A percentile compares a stretch with the other conserved stretches of the same genome.
Evolutionary conservation across 2,329 filamentous ascomycete genomes (phyloP).

Genomic region (Diplodia seriata): DNA sequence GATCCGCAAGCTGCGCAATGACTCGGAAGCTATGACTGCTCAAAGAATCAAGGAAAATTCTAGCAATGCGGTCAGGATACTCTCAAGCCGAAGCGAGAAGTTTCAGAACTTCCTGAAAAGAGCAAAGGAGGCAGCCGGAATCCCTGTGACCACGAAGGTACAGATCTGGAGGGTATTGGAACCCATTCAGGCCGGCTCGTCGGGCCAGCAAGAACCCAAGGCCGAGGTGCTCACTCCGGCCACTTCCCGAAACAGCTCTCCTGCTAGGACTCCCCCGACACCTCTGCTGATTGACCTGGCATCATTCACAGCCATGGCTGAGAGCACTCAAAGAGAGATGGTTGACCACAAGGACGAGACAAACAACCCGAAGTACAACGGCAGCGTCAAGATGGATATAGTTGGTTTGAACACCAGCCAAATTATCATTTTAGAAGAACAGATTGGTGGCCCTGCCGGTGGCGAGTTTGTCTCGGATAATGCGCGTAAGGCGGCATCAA

Average conservation of each 20-base stretch:
- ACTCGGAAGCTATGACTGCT: slow-evolving; percentile 60
- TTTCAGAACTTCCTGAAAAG: slow-evolving; percentile 78
- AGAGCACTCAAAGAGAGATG: slow-evolving; percentile 70
- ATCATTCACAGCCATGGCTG: slow-evolving; percentile 67
- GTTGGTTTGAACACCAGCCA: slow-evolving; percentile 75
- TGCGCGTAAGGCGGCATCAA: slow-evolving; percentile 52
- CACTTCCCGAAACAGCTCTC: slow-evolving; percentile 53
- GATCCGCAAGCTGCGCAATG: slow-evolving; percentile 76
- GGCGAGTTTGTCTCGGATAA: slow-evolving; percentile 64
- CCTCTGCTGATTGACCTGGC: slow-evolving; percentile 67
- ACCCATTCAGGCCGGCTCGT: slow-evolving; percentile 48
- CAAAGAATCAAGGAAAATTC: slow-evolving; percentile 67
- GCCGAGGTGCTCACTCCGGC: slow-evolving; percentile 54
- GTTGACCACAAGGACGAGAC: slow-evolving; percentile 73
- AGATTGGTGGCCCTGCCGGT: slow-evolving; percentile 61
- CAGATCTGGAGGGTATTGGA: slow-evolving; percentile 74
- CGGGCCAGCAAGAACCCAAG: slow-evolving; percentile 36
- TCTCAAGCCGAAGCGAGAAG: slow-evolving; percentile 73
- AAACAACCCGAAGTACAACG: slow-evolving; percentile 77
- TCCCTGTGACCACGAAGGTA: slow-evolving; percentile 75
- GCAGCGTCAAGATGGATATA: slow-evolving; percentile 68
- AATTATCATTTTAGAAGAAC: slow-evolving; percentile 84
- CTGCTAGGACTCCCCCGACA: slow-evolving; percentile 53
- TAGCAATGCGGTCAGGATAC: slow-evolving; percentile 68
- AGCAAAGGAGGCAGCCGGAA: slow-evolving; percentile 71